These are phyloP conservation scores for Plenodomus biglobosus DNA, from an alignment of 2,329 filamentous ascomycete species.

Conservation along the genomic window DNA sequence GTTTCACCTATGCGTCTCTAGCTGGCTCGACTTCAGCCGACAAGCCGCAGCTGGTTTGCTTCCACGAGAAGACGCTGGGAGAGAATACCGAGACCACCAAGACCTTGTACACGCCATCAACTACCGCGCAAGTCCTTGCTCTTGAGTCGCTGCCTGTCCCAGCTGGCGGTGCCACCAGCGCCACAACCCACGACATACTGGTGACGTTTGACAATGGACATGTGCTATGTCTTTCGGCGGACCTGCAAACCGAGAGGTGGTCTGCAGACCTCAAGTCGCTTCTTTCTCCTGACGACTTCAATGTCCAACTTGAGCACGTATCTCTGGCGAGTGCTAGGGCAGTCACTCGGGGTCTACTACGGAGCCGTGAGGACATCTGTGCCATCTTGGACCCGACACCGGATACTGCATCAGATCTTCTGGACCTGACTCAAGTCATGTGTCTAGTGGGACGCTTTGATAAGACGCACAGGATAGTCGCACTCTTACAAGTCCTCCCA, in stretches of 20 bases:
- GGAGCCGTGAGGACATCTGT: slow-evolving; percentile 48
- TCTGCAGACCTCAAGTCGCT: slow-evolving; percentile 23
- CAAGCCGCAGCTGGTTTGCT: slow-evolving; percentile 56
- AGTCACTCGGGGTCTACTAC: slow-evolving; percentile 49
- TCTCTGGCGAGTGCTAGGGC: slow-evolving; percentile 42
- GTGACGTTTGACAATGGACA: slow-evolving; percentile 63
- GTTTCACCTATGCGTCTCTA: slow-evolving; percentile 60
- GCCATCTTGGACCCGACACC: slow-evolving; percentile 40
- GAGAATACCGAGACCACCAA: slow-evolving; percentile 41
- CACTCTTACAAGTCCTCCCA: slow-evolving; percentile 34
- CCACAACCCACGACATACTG: slow-evolving; percentile 52
- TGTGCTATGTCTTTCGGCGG: slow-evolving; percentile 62
- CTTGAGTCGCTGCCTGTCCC: slow-evolving; percentile 39
- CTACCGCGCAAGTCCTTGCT: slow-evolving; percentile 26
- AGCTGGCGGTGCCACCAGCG: slow-evolving; percentile 14
- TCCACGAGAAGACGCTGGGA: slow-evolving; percentile 52
- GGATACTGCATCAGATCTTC: slow-evolving; percentile 29
- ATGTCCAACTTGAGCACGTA: slow-evolving; percentile 36
- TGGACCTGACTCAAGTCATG: slow-evolving; percentile 42
- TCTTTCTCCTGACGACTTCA: slow-evolving; percentile 15
- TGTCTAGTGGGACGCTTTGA: slow-evolving; percentile 33
- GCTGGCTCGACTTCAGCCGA: slow-evolving; percentile 50
- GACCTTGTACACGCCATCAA: slow-evolving; percentile 32
- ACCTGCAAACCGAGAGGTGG: slow-evolving; percentile 46
- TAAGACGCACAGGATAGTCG: slow-evolving; percentile 20